These are phyloP conservation scores for Russula emetica DNA, from an alignment of 768 basidiomycete species.

Conservation along the genomic window DNA sequence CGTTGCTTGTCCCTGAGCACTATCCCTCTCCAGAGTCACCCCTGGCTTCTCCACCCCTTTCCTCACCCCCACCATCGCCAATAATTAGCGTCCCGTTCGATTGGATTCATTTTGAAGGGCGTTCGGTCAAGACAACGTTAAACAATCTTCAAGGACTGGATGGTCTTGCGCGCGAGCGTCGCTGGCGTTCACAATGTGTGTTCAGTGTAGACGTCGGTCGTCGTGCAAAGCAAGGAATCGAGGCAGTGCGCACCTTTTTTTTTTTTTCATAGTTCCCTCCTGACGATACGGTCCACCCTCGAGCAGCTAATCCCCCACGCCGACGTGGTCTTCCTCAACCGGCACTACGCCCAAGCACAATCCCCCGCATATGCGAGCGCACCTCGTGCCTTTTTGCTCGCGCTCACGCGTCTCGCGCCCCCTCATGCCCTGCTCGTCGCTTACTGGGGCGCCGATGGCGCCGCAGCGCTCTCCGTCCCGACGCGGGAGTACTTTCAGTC, in stretches of 20 bases:
- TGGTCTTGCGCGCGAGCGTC: constrained; percentile 75
- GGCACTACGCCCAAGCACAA: constrained; percentile 62
- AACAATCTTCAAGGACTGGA: constrained; percentile 76
- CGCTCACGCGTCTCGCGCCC: constrained; percentile 60
- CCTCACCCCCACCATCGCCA: constrained; percentile 26
- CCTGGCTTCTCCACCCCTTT: constrained; percentile 23
- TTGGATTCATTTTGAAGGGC: constrained; percentile 83
- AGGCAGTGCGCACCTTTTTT: constrained; percentile 52
- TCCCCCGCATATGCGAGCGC: constrained; percentile 56
- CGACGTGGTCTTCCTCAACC: constrained; percentile 77
- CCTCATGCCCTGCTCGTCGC: constrained; percentile 78
- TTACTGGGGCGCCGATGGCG: constrained; percentile 75
- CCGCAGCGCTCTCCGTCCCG: constrained; percentile 74
- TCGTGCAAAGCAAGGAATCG: constrained; percentile 68
- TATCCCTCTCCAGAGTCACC: constrained; percentile 43
- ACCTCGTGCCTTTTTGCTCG: constrained; percentile 73
- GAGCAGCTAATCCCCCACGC: constrained; percentile 73
- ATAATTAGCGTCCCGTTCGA: constrained; percentile 62
- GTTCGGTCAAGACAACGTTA: constrained; percentile 73
- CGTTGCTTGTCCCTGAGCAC: constrained; percentile 79
- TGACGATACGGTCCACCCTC: background rate
- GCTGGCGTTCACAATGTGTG: constrained; percentile 78
- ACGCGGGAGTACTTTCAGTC: constrained; percentile 85
- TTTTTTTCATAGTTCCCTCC: background rate
- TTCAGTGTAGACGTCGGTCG: constrained; percentile 78